Conservation (phyloP, 177 flowering plant species). For the Tripterygium wilfordii region DNA sequence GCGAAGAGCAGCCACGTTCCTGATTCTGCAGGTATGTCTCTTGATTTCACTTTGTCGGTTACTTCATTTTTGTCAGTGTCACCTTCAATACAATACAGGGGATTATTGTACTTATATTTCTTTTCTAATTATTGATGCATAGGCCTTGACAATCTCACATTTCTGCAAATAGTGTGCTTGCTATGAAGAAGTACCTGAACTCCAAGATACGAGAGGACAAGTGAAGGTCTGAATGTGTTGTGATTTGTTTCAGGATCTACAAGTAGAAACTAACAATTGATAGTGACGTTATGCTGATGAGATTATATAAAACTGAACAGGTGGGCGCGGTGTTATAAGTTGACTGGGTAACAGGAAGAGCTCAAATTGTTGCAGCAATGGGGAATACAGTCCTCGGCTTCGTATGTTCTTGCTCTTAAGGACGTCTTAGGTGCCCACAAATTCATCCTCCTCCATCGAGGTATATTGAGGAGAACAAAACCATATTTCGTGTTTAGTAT, state of each 20-base stretch:
- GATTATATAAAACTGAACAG: conserved; percentile 28
- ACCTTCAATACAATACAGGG: too few relatives aligned
- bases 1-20: too few relatives aligned
- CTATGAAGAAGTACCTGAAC: conserved; percentile 97
- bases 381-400: conserved; percentile 96
- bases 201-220: conserved; percentile 98
- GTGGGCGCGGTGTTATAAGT: conserved; percentile 92
- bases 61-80: too few relatives aligned
- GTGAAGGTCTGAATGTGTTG: conserved; percentile 50
- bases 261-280: not conserved
- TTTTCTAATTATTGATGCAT: too few relatives aligned
- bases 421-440: conserved; percentile 91
- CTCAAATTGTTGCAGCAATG: conserved; percentile 98
- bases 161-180: conserved; percentile 97
- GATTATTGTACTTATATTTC: too few relatives aligned
- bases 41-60: too few relatives aligned
- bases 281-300: not conserved
- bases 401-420: conserved; percentile 84
- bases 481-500: too few relatives aligned
- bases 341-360: conserved; percentile 85
- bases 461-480: conserved; percentile 19
- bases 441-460: conserved; percentile 92
- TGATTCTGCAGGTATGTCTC: too few relatives aligned
- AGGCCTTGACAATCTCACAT: conserved; percentile 87
- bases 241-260: not conserved